These are phyloP conservation scores for Epichloe gansuensis DNA, from an alignment of 2,329 filamentous ascomycete genomes.

Conservation along the genomic window DNA sequence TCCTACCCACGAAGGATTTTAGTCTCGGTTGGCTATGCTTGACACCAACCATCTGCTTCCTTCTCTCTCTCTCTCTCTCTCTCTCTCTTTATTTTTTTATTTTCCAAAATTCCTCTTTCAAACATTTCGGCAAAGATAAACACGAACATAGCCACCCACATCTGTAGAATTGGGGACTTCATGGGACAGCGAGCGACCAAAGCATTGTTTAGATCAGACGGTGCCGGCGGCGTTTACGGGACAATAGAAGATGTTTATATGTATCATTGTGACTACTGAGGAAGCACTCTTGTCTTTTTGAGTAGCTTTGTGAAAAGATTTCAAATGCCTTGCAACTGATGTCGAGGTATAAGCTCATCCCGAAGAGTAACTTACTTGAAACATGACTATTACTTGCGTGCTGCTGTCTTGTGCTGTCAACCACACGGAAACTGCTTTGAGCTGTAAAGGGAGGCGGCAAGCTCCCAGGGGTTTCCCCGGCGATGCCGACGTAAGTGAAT, in stretches of 20 bases:
- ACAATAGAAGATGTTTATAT: background rate
- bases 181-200: background rate
- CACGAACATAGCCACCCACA: background rate
- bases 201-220: background rate
- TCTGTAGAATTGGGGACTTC: background rate
- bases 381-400: background rate
- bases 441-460: conserved; percentile 47
- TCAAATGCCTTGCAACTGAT: background rate
- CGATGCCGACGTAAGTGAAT: conserved; percentile 55
- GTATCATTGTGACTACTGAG: background rate
- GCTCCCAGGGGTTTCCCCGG: conserved; percentile 47
- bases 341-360: background rate
- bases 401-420: background rate
- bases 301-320: background rate
- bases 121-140: background rate
- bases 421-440: conserved; percentile 18
- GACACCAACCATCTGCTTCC: background rate
- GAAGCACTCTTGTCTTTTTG: background rate
- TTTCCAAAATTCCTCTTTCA: background rate
- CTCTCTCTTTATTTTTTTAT: background rate
- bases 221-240: conserved; percentile 6
- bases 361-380: background rate
- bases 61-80: background rate
- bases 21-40: background rate
- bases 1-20: conserved; percentile 19